Evolutionary conservation across 352 stramenopile genomes (phyloP).

Genomic region (Phytophthora macrochlamydospora): DNA sequence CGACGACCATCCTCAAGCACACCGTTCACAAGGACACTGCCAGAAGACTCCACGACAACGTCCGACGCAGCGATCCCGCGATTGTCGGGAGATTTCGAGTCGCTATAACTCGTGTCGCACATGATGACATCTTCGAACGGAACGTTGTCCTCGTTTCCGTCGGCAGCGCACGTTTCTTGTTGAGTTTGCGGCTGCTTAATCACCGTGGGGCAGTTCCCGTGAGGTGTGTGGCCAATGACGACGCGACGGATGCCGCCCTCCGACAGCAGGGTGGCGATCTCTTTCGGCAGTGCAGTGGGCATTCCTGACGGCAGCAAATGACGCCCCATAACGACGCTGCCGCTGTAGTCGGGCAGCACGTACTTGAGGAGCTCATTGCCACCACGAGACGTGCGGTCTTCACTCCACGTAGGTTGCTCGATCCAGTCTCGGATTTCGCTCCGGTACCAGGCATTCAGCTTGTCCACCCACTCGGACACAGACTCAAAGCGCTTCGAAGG

Average conservation of each 20-base stretch:
- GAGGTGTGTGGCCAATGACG: slow-evolving; percentile 92
- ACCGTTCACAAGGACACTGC: slow-evolving; percentile 54
- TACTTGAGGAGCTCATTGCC: slow-evolving; percentile 78
- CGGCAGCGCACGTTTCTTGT: slow-evolving; percentile 14
- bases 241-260: slow-evolving; percentile 83
- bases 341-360: slow-evolving; percentile 56
- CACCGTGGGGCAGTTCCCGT: slow-evolving; percentile 91
- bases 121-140: slow-evolving; percentile 87
- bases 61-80: slow-evolving; percentile 79
- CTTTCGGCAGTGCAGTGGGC: slow-evolving; percentile 52
- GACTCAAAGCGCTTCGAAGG: slow-evolving; percentile 33
- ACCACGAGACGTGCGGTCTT: slow-evolving; percentile 54
- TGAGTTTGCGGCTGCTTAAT: slow-evolving; percentile 54
- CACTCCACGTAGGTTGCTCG: slow-evolving; percentile 74
- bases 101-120: slow-evolving; percentile 93
- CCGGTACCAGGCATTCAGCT: slow-evolving; percentile 87
- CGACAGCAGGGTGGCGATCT: slow-evolving; percentile 58
- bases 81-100: slow-evolving; percentile 72
- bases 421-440: slow-evolving; percentile 81
- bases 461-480: slow-evolving; percentile 61
- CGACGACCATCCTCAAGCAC: slow-evolving; percentile 51
- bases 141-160: slow-evolving; percentile 10
- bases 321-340: slow-evolving; percentile 79
- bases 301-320: slow-evolving; percentile 80
- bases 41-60: slow-evolving; percentile 70